Evolutionary conservation across 495 filamentous ascomycete species (phyloP).

Genomic region (Daldinia vernicosa): DNA sequence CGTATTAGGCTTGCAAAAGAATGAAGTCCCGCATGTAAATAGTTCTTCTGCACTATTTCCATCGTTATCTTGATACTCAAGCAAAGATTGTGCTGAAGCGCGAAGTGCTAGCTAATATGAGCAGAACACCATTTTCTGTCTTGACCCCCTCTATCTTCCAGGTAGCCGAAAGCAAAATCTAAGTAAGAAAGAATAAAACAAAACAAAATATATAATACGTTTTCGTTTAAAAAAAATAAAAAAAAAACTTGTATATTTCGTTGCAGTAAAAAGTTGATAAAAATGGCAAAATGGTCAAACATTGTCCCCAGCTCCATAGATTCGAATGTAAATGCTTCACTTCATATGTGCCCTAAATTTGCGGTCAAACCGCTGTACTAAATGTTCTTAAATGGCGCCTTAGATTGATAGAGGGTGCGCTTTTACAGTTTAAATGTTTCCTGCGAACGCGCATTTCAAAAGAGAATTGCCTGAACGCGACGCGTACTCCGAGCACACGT

Average conservation of each 20-base stretch:
- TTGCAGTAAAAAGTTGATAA: not conserved
- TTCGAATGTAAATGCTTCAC: not conserved
- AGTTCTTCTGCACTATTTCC: not conserved
- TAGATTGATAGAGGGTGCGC: not conserved
- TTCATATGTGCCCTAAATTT: not conserved
- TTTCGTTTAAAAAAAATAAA: too few relatives aligned
- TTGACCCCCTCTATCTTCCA: too few relatives aligned
- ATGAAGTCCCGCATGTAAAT: not conserved
- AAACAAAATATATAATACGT: too few relatives aligned
- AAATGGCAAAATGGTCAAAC: not conserved
- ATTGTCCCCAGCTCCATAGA: not conserved
- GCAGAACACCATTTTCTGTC: too few relatives aligned
- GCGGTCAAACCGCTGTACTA: not conserved
- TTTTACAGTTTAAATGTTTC: not conserved
- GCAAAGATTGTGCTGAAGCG: too few relatives aligned
- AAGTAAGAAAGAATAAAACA: too few relatives aligned
- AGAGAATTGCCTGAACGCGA: not conserved
- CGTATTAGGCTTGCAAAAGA: not conserved
- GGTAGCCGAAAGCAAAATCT: too few relatives aligned
- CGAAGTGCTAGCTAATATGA: too few relatives aligned
- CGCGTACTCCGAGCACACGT: not conserved
- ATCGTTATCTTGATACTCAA: not conserved
- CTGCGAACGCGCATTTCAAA: too few relatives aligned
- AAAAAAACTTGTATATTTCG: too few relatives aligned
- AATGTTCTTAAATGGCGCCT: not conserved